Base-by-base conservation (phyloP, 2,329 filamentous ascomycete genomes). In the Seiridium cupressi region DNA sequence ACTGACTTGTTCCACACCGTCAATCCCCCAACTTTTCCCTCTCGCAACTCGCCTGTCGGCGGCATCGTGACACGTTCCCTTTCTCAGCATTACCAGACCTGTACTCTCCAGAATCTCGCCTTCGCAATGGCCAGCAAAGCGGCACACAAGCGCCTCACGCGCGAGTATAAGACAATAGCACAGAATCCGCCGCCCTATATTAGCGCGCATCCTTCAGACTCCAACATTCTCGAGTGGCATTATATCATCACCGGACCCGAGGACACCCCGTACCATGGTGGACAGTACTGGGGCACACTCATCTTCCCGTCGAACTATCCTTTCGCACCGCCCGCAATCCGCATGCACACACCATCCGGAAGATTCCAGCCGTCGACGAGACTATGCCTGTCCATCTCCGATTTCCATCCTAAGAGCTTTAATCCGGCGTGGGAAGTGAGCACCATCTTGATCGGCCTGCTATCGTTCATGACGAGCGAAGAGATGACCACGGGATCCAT, bases 401-500 rank as follows among this genome's bases (percentile, higher is more conserved):
- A 99, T 73, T 99, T 98, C 77, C 95, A 99, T 73, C 95, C 95
- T 3, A 96, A 96, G 75, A 94, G 90, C 35, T 99, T 98, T 81
- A 99, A 99, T 74, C 95, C 95, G 2, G 93, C 95, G 1, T 99
- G 95, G 95, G 94, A 97, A 72, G 95, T 99, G 6, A 94, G 90
- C 58, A 99, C 95, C 0, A 99, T 99, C 65, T 81, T 99, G 13
- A 96, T 96, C 59, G 95, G 95, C 8, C 84, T 99, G 35, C 81
- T 98, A 63, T 96, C 91, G 44, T 99, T 99, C 77, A 99, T 99
- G 95, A 98, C 94, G 2, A 92, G 91, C 65, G 94, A 99, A 72
- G 95, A 99, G 79, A 97, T 98, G 90, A 99, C 95, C 0, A 98
- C 95, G 0, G 95, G 95, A 2, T 93, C 89, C 36, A 86, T 99